These are phyloP conservation scores for Tuber calosporum DNA, from an alignment of 495 filamentous ascomycete genomes.

Conservation along the genomic window DNA sequence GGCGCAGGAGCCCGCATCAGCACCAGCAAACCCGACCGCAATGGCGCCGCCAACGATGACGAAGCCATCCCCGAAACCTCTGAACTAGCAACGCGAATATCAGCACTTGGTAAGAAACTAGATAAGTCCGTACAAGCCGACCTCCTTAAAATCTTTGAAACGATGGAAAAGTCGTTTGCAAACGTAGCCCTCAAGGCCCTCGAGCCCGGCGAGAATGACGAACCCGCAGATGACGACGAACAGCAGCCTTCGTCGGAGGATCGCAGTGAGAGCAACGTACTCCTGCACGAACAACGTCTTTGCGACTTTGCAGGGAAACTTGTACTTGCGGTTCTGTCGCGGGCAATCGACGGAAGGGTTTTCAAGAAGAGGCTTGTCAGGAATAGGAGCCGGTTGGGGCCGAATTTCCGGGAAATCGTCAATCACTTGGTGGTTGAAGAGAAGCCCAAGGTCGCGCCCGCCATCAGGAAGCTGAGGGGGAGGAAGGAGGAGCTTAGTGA, in stretches of 20 bases:
- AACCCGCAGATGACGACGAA: conserved; percentile 53
- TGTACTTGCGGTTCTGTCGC: conserved; percentile 67
- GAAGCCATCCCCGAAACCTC: conserved; percentile 43
- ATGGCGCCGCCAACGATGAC: conserved; percentile 42
- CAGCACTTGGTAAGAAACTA: conserved; percentile 60
- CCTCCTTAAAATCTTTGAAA: conserved; percentile 64
- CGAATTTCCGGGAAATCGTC: conserved; percentile 70
- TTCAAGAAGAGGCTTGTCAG: conserved; percentile 58
- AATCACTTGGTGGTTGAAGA: conserved; percentile 60
- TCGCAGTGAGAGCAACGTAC: conserved; percentile 46
- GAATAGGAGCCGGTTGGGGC: conserved; percentile 61
- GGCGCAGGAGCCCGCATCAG: conserved; percentile 48
- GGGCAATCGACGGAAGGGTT: conserved; percentile 59
- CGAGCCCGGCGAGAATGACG: conserved; percentile 64
- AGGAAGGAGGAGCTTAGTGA: conserved; percentile 44
- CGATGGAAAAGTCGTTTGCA: conserved; percentile 67
- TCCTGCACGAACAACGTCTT: conserved; percentile 70
- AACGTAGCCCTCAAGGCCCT: conserved; percentile 59
- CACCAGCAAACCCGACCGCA: conserved; percentile 30
- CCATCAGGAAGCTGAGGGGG: conserved; percentile 49
- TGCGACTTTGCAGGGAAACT: conserved; percentile 79
- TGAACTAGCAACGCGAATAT: conserved; percentile 45
- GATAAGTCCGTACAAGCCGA: conserved; percentile 51
- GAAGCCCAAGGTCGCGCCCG: conserved; percentile 46
- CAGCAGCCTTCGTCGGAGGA: conserved; percentile 55